phyloP scores from a whole-genome alignment of 257 asterid species.

The Solanum clarkiae region DNA sequence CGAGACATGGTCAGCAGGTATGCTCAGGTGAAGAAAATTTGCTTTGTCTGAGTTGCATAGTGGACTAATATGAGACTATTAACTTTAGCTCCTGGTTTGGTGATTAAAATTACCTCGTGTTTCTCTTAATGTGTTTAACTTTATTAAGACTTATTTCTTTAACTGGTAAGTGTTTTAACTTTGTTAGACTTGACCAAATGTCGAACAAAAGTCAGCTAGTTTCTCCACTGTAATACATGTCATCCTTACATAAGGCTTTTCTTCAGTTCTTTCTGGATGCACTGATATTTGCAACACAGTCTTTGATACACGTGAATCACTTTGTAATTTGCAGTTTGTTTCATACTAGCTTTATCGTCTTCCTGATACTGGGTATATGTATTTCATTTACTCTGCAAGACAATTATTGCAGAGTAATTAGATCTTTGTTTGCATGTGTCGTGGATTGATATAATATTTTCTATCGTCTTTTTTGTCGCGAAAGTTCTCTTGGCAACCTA shows the following conservation, averaged over 20 bases:
- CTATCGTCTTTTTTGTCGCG: not conserved
- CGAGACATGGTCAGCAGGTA: constrained; percentile 70
- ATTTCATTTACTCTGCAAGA: not conserved
- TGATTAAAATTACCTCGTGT: not conserved
- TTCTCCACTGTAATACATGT: not conserved
- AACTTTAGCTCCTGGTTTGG: not conserved
- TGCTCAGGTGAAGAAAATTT: constrained; percentile 1
- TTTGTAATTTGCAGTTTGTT: not conserved
- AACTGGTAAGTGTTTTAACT: not conserved
- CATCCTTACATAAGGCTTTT: not conserved
- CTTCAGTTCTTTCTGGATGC: not conserved
- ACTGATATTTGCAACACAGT: not conserved
- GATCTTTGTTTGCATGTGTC: not conserved
- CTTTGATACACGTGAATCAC: not conserved
- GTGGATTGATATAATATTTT: not conserved
- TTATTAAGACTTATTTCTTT: not conserved
- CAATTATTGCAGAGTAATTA: no score
- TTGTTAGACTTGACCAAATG: not conserved
- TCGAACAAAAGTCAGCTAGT: not conserved
- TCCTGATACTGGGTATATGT: not conserved
- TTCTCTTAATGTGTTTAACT: not conserved
- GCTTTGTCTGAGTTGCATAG: not conserved
- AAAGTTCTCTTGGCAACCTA: not conserved
- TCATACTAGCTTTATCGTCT: not conserved
- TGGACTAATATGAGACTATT: not conserved